Evolutionary conservation across 306 rosid genomes (phyloP), one percentile per base, ranked within the genome.

Genomic region (Parietaria judaica): DNA sequence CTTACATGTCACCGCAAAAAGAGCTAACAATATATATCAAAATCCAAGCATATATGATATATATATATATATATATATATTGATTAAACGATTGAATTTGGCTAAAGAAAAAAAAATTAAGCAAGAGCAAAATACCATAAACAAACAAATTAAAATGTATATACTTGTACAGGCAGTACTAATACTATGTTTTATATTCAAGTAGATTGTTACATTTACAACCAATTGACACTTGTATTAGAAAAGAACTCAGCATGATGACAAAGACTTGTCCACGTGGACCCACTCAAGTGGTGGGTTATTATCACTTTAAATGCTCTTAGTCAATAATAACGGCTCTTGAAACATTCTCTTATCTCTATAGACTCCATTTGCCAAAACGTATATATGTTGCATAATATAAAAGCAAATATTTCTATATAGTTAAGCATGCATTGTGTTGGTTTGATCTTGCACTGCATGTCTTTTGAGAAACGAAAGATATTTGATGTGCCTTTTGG

Each of bases 311-410:
- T n/a, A 23, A 23, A 23, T 23, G 31, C 31, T 23, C 31, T 23
- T 23, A 58, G 67, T 74, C 79, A 74, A 74, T 64, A 8, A 69
- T 46, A 68, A 64, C 64, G 54, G 78, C 78, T 31, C 49, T 37
- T 8, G 44, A 60, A 16, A 7, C 34, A n/a, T 38, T 2, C 62
- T 58, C 14, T 38, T 47, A 14, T 38, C 47, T 38, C 47, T 38
- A 39, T 58, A 23, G 31, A 23, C 31, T 23, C 31, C 31, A 23
- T 23, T 23, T 53, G 35, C 23, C 3, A 39, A 60, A 60, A 23
- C 31, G 64, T 41, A 41, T 11, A 16, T 60, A 51, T 44, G 44
- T 41, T 41, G 7, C 9, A 41, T 41, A 41, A 23, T 41, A 41
- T 41, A 8, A 0, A 41, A 41, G 37, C 48, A 14, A 39, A 23